Conservation (phyloP, 352 stramenopile genomes). For the Phytophthora idaei region DNA sequence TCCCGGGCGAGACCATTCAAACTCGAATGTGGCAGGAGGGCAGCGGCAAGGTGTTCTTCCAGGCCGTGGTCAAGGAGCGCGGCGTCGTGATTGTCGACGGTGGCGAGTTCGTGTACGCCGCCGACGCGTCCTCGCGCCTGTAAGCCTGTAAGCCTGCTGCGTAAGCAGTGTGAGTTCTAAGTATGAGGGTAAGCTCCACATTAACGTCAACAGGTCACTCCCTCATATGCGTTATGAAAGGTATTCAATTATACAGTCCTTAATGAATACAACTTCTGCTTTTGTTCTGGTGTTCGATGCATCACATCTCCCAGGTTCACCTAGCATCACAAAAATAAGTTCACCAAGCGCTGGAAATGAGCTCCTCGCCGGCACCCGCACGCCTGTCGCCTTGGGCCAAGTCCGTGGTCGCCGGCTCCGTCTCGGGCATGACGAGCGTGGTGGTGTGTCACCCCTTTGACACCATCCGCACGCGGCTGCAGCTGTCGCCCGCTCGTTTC, state of each 20-base stretch:
- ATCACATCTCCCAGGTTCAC: conserved; percentile 18
- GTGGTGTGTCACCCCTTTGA: conserved; percentile 86
- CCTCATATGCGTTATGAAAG: not conserved
- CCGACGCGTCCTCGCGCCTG: conserved; percentile 27
- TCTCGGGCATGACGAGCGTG: conserved; percentile 85
- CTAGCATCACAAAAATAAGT: conserved; percentile 4
- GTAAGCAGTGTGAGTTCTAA: too few species aligned
- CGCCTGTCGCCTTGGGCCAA: conserved; percentile 63
- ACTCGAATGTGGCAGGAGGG: conserved; percentile 80
- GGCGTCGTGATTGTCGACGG: conserved; percentile 78
- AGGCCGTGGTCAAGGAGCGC: conserved; percentile 77
- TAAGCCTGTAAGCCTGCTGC: conserved; percentile 9
- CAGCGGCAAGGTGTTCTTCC: conserved; percentile 66
- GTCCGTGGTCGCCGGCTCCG: conserved; percentile 76
- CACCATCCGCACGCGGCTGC: conserved; percentile 86
- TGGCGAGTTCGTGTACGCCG: conserved; percentile 72
- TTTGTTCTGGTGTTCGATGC: conserved; percentile 19
- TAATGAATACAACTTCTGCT: not conserved
- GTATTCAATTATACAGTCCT: conserved; percentile 9
- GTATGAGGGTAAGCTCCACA: not conserved
- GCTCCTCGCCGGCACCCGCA: conserved; percentile 8
- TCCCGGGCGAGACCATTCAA: conserved; percentile 89
- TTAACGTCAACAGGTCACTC: conserved; percentile 19
- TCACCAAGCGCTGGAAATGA: conserved; percentile 21
- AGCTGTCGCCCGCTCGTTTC: conserved; percentile 72